Evolutionary conservation across 1,284 basidiomycete species (phyloP), one percentile per base, ranked within the genome.

Genomic region (Porogramme epimiltina): DNA sequence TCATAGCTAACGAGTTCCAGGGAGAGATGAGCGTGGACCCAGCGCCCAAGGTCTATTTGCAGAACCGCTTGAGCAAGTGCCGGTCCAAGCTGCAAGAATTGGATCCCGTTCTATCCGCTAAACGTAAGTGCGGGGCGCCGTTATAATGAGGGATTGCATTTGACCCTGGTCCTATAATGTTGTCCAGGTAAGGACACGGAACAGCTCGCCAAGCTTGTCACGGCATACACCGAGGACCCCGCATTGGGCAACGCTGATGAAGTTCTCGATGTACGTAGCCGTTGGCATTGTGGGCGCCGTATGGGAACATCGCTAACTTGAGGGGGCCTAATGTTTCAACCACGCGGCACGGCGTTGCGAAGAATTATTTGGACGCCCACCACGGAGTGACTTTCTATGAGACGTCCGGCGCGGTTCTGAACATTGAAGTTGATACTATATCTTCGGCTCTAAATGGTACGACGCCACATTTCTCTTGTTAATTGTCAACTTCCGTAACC

Each of bases 11-110:
- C 31, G 20, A 46, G 19, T 38, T 49, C 42, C 52, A 91, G 88
- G 74, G 73, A 33, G 80, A 78, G 9, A 79, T 91, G 67, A 85
- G 73, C 59, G 66, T 83, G 20, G 89, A 90, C 40, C 69, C 79
- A 19, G 78, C 78, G 10, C 82, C 90, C 0, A 91, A 89, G 67
- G 75, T 90, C 2, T 81, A 88, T 62, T 72, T 92, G 16, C 89
- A 92, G 70, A 92, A 92, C 65, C 86, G 85, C 57, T 75, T 92
- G n/a, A 70, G 70, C 47, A 77, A 76, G 49, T 81, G 79, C 49
- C 76, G 80, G 51, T 70, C 68, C 34, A 88, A 87, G 66, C 62
- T 89, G 15, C 64, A 73, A 49, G 89, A 92, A 58, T 62, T 91
- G 15, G 67, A 62, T 16, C 75, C 84, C 2, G 62, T 84, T 10